phyloP scores from a whole-genome alignment of 2,329 filamentous ascomycete species.

The Zymoseptoria pseudotritici region DNA sequence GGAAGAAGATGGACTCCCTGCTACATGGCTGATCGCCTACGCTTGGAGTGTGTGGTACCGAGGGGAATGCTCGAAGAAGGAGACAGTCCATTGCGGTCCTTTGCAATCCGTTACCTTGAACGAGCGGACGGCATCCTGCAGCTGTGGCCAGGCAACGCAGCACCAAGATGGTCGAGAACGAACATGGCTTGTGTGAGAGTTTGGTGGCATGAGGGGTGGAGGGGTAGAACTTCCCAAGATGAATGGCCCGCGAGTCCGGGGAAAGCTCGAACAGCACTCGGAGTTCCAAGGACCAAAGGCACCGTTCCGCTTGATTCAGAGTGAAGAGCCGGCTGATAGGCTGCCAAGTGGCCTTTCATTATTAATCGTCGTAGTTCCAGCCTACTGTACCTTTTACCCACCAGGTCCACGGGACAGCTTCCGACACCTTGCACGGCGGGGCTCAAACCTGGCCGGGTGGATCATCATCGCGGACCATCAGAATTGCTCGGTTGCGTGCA shows the following conservation, averaged over 20 bases:
- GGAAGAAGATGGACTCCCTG: background rate
- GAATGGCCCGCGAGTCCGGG: constrained; percentile 5
- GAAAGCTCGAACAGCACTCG: constrained; percentile 10
- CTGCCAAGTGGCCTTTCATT: background rate
- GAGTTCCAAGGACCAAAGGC: background rate
- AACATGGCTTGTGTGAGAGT: background rate
- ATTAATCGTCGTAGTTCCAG: background rate
- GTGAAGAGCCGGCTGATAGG: background rate
- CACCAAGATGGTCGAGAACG: background rate
- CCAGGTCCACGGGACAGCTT: background rate
- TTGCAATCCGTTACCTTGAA: background rate
- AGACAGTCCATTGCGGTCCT: background rate
- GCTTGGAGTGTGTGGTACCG: background rate
- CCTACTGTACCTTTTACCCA: background rate
- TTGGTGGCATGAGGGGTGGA: background rate
- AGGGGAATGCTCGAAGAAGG: background rate
- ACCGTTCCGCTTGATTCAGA: background rate
- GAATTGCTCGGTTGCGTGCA: background rate
- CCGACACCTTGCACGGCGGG: background rate
- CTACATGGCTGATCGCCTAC: background rate
- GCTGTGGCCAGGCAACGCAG: background rate
- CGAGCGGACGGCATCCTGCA: background rate
- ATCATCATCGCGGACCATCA: background rate
- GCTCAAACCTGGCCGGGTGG: background rate
- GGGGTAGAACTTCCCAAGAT: background rate